These are phyloP conservation scores for sunflower (Helianthus annuus) DNA, from an alignment of 129 eudicot genomes.

Conservation along the genomic window DNA sequence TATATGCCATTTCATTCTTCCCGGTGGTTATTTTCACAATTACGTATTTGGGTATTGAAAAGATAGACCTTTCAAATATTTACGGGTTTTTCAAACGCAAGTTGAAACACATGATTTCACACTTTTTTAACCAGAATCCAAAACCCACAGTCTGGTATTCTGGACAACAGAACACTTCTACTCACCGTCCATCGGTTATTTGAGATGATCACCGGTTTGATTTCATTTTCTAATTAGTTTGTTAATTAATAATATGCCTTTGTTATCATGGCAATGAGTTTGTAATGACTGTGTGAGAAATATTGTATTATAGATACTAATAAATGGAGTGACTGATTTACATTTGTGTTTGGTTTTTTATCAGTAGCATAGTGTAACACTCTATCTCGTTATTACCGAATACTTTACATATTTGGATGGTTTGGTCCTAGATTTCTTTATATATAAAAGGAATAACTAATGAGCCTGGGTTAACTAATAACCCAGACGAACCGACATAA, in stretches of 20 bases:
- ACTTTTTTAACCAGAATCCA: not conserved
- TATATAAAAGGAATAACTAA: too few species aligned
- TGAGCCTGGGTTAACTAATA: too few species aligned
- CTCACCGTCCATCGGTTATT: conserved; percentile 6
- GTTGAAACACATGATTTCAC: not conserved
- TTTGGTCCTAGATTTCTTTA: too few species aligned
- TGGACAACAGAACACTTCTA: not conserved
- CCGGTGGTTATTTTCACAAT: conserved; percentile 31
- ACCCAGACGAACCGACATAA: too few species aligned
- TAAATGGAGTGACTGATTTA: conserved; percentile 9
- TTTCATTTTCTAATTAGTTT: not conserved
- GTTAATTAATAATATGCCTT: conserved; percentile 13
- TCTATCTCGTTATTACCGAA: too few species aligned
- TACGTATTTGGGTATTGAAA: not conserved
- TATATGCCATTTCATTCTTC: conserved; percentile 37
- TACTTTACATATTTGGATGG: too few species aligned
- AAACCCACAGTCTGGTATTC: conserved; percentile 23
- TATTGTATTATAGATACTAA: not conserved
- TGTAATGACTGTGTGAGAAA: not conserved
- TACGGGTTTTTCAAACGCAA: not conserved
- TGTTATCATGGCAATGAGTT: not conserved
- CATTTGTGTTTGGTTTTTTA: not conserved
- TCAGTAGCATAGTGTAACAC: too few species aligned
- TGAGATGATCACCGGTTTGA: not conserved
- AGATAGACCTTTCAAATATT: not conserved